A percentile compares a stretch with the other conserved stretches of the same genome.
These are phyloP conservation scores for Nicotiana obtusifolia DNA, from an alignment of 257 asterid species.

Conservation along the genomic window DNA sequence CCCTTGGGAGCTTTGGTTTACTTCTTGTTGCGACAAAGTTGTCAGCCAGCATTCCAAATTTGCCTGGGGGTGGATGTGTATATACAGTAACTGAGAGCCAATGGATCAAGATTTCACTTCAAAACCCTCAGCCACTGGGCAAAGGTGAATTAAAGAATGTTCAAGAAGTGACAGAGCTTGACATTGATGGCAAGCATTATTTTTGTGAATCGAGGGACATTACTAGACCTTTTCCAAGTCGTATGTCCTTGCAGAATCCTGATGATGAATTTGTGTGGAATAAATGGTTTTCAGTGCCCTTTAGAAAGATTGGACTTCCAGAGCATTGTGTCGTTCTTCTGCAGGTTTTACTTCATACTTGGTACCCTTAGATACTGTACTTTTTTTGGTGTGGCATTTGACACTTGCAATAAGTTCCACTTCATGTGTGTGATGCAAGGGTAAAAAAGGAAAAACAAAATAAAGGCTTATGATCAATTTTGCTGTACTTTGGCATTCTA, in stretches of 20 bases:
- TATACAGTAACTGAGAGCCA: conserved; percentile 85
- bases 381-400: conserved; percentile 13
- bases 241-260: conserved; percentile 67
- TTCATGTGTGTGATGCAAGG: conserved; percentile 1
- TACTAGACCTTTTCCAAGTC: conserved; percentile 94
- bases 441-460: background rate
- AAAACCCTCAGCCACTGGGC: conserved; percentile 84
- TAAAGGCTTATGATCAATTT: background rate
- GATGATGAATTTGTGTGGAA: conserved; percentile 99
- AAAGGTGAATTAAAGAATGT: conserved; percentile 80
- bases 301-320: conserved; percentile 77
- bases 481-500: no score
- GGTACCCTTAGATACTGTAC: conserved; percentile 33
- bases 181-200: conserved; percentile 88
- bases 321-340: conserved; percentile 85
- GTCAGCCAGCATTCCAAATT: conserved; percentile 68
- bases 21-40: conserved; percentile 83
- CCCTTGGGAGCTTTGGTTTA: conserved; percentile 71
- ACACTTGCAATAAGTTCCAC: conserved; percentile 7
- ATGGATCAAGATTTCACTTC: conserved; percentile 86
- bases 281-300: conserved; percentile 86
- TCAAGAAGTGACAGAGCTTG: conserved; percentile 87
- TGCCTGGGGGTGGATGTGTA: conserved; percentile 95
- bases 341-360: conserved; percentile 61
- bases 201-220: conserved; percentile 91